phyloP scores from a whole-genome alignment of 352 stramenopile species.

The Pythium diclinum region DNA sequence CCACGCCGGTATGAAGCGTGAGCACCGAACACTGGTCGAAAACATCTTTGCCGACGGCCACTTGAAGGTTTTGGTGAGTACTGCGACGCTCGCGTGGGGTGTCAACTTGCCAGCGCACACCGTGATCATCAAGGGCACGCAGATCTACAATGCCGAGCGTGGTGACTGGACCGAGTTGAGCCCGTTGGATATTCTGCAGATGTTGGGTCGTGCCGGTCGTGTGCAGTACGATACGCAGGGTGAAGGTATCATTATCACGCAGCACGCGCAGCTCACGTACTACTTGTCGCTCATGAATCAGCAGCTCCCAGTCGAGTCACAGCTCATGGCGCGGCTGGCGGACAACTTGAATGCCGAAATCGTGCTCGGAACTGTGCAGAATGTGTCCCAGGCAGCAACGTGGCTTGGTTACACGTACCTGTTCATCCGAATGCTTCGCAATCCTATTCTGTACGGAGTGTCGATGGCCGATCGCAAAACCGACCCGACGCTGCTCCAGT shows the following conservation, averaged over 20 bases:
- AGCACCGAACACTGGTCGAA: constrained; percentile 97
- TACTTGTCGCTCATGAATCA: constrained; percentile 99
- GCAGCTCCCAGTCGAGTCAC: constrained; percentile 99
- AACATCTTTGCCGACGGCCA: constrained; percentile 98
- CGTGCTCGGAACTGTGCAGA: constrained; percentile 96
- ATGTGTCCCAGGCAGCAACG: constrained; percentile 91
- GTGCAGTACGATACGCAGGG: constrained; percentile 98
- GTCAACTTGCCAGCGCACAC: constrained; percentile 99
- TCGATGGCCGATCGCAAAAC: constrained; percentile 80
- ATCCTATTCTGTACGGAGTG: constrained; percentile 96
- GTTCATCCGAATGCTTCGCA: constrained; percentile 98
- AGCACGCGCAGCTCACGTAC: constrained; percentile 98
- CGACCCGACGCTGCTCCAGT: constrained; percentile 94
- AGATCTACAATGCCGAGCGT: constrained; percentile 99
- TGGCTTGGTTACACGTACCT: constrained; percentile 99
- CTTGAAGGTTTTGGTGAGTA: constrained; percentile 97
- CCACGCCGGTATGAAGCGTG: constrained; percentile 97
- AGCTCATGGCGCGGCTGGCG: constrained; percentile 94
- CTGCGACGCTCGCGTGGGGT: constrained; percentile 98
- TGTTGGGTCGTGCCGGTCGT: constrained; percentile 97
- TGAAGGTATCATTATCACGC: constrained; percentile 99
- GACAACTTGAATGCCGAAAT: constrained; percentile 99
- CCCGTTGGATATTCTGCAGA: constrained; percentile 98
- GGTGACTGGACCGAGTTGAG: constrained; percentile 98
- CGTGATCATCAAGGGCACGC: constrained; percentile 99